Base-by-base conservation (phyloP, 2,329 filamentous ascomycete genomes). In the Colletotrichum endophyticum region DNA sequence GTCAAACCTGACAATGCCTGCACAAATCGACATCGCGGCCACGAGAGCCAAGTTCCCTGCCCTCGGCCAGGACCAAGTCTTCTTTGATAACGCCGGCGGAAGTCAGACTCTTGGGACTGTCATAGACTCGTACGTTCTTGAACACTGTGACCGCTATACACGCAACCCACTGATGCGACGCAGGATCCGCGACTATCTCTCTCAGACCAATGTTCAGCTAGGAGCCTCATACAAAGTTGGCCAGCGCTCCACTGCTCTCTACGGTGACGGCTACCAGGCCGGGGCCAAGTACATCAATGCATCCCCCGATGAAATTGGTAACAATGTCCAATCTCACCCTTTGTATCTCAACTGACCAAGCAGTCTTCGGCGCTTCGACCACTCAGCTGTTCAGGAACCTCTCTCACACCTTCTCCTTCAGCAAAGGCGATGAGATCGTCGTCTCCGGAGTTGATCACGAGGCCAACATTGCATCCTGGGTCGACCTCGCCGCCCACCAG, bases 341-440 rank as follows among this genome's bases (percentile, higher is more conserved):
- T n/a, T 62, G 34, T n/a, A 16, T 62, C 61, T 44, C 49, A 7
- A 22, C 44, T 30, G 28, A 27, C 8, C 7, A 61, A 22, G 32
- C n/a, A 92, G 94, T 94, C 62, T 89, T 95, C 71, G 94, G 94
- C 2, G 86, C 92, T 0, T 95, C 94, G 3, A 95, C 94, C 1
- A 96, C 95, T 0, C 94, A 95, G 81, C 89, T 96, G 12, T 91
- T 95, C 80, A 91, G 94, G 78, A 96, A 96, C 81, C 88, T 96
- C 19, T 90, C 91, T 0, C 87, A 87, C 27, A 86, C 90, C 4
- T 83, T 94, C 7, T 80, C 82, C 13, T 91, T 93, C 81, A 80
- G 86, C 13, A 82, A 87, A 3, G 91, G 91, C 59, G 91, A 93
- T 76, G 93, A 95, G 81, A 88, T 96, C 66, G 86, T 97, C 77